Evolutionary conservation across 2,329 filamentous ascomycete species (phyloP).

Genomic region (Ophiostoma novo-ulmi): DNA sequence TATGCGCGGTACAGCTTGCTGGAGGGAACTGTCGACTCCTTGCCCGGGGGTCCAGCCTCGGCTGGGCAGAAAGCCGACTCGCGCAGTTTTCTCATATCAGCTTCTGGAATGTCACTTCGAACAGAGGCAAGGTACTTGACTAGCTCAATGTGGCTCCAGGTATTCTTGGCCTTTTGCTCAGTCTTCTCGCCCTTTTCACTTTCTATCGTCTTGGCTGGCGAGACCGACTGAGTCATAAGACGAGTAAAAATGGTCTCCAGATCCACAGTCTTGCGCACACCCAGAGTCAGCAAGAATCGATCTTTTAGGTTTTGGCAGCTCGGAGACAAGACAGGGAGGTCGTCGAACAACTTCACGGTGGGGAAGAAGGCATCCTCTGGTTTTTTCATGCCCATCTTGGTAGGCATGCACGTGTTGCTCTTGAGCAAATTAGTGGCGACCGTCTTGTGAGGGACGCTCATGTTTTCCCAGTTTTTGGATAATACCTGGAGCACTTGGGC

Average conservation of each 20-base stretch:
- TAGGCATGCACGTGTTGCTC: constrained; percentile 73
- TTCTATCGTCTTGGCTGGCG: background rate
- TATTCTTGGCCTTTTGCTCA: constrained; percentile 36
- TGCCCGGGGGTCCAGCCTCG: constrained; percentile 55
- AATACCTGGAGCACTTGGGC: constrained; percentile 70
- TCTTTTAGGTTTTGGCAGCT: constrained; percentile 78
- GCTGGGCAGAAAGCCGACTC: constrained; percentile 77
- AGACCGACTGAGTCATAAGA: constrained; percentile 54
- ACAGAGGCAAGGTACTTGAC: constrained; percentile 94
- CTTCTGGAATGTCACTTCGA: constrained; percentile 74
- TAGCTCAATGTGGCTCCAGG: constrained; percentile 90
- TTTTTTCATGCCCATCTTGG: constrained; percentile 81
- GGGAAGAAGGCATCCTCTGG: constrained; percentile 87
- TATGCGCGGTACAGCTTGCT: constrained; percentile 62
- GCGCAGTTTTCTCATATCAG: constrained; percentile 73
- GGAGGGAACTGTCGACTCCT: constrained; percentile 50
- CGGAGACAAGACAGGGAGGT: constrained; percentile 70
- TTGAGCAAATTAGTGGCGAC: constrained; percentile 61
- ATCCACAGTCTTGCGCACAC: constrained; percentile 92
- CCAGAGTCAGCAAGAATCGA: constrained; percentile 75
- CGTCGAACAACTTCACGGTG: constrained; percentile 90
- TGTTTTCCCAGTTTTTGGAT: constrained; percentile 85
- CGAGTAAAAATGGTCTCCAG: constrained; percentile 88
- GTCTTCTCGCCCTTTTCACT: constrained; percentile 13
- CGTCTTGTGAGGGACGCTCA: constrained; percentile 61